These are phyloP conservation scores for Rhynchosporium secalis DNA, from an alignment of 2,329 filamentous ascomycete genomes.

Conservation along the genomic window DNA sequence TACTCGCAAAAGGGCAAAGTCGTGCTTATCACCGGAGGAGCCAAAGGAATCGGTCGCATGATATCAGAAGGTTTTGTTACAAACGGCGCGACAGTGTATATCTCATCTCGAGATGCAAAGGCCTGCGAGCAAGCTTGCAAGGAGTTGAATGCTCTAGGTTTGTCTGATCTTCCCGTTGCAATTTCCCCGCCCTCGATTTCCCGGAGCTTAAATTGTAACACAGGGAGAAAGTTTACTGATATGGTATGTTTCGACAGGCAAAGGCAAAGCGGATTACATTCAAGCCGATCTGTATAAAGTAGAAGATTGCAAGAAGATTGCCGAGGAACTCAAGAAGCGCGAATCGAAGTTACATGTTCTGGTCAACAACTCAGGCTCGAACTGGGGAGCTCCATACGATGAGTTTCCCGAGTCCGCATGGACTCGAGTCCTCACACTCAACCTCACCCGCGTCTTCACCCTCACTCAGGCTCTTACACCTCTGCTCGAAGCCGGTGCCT, in stretches of 20 bases:
- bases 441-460: constrained; percentile 66
- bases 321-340: constrained; percentile 53
- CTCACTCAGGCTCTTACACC: constrained; percentile 63
- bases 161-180: neutral
- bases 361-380: constrained; percentile 65
- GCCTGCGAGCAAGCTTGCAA: constrained; percentile 59
- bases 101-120: constrained; percentile 65
- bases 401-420: constrained; percentile 59
- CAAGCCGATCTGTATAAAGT: constrained; percentile 64
- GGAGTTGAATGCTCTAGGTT: constrained; percentile 55
- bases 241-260: constrained; percentile 34
- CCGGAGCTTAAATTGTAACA: neutral
- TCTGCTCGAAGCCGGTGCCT: constrained; percentile 55
- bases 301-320: constrained; percentile 57
- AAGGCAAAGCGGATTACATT: constrained; percentile 59
- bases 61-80: constrained; percentile 65
- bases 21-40: constrained; percentile 58
- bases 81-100: constrained; percentile 69
- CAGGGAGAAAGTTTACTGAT: neutral
- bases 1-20: constrained; percentile 48
- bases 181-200: neutral
- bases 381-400: constrained; percentile 63
- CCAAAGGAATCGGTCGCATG: constrained; percentile 67
- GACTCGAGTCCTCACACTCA: constrained; percentile 58
- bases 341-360: constrained; percentile 60